Conservation (phyloP, 352 stramenopile genomes). For the Phytophthora ramorum region DNA sequence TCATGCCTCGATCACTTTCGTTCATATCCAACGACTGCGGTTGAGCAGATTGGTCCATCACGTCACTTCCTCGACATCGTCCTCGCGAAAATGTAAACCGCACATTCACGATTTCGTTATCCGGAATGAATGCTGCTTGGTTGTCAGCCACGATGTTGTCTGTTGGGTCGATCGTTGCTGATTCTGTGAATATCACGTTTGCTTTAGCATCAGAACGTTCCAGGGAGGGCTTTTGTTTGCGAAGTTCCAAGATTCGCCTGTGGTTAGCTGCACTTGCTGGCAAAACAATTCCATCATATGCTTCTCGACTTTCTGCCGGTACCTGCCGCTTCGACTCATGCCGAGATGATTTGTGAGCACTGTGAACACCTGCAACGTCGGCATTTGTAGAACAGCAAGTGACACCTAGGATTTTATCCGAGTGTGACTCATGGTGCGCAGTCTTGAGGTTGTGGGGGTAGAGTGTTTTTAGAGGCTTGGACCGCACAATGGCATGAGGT, state of each 20-base stretch:
- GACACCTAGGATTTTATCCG: conserved; percentile 10
- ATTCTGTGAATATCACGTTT: neutral
- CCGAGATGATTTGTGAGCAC: conserved; percentile 2
- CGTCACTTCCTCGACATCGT: conserved; percentile 16
- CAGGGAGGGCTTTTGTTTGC: conserved; percentile 39
- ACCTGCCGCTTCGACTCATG: conserved; percentile 23
- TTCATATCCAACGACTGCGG: conserved; percentile 17
- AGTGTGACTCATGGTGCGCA: conserved; percentile 6
- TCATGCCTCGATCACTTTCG: conserved; percentile 19
- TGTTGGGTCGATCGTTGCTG: neutral
- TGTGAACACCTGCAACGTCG: conserved; percentile 10
- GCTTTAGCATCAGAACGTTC: neutral
- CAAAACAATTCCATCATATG: neutral
- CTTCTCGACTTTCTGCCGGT: conserved; percentile 2
- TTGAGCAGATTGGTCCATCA: neutral
- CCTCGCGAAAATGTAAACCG: conserved; percentile 65
- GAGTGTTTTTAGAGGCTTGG: conserved; percentile 36
- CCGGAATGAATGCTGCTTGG: conserved; percentile 22
- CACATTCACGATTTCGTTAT: conserved; percentile 55
- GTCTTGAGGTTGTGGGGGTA: conserved; percentile 19
- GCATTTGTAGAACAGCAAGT: neutral
- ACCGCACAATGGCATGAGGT: conserved; percentile 46
- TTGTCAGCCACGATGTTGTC: neutral
- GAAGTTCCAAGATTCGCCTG: conserved; percentile 62
- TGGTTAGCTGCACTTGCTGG: conserved; percentile 59